phyloP scores from a whole-genome alignment of 2,329 filamentous ascomycete species.

The Trichophyton benhamiae region DNA sequence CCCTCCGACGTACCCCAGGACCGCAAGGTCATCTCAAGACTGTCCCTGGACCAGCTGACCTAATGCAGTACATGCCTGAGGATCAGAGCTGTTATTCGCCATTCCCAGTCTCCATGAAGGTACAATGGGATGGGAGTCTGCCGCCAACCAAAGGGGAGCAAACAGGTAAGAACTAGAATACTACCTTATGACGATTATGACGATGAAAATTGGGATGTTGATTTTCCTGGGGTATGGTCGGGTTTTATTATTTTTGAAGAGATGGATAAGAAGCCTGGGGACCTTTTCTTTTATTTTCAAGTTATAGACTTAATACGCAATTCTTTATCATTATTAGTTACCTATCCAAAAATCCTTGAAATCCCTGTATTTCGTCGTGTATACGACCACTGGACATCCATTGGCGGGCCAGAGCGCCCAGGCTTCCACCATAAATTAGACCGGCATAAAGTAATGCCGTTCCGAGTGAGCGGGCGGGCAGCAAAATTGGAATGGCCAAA shows the following conservation, averaged over 20 bases:
- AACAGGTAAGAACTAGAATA: background rate
- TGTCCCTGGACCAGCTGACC: conserved; percentile 27
- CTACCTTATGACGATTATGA: background rate
- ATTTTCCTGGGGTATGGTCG: background rate
- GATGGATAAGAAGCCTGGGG: background rate
- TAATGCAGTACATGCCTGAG: conserved; percentile 34
- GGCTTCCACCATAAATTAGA: background rate
- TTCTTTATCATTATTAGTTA: too few species aligned
- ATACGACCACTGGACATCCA: too few species aligned
- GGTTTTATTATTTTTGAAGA: background rate
- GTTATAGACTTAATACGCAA: too few species aligned
- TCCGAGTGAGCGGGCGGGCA: conserved; percentile 4
- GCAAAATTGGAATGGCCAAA: background rate
- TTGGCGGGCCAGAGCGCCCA: background rate
- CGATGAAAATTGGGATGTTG: background rate
- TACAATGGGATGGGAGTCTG: conserved; percentile 32
- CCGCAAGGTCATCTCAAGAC: conserved; percentile 37
- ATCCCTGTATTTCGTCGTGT: too few species aligned
- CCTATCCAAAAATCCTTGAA: too few species aligned
- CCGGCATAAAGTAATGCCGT: conserved; percentile 6
- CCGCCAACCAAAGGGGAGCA: conserved; percentile 5
- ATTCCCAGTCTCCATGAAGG: conserved; percentile 34
- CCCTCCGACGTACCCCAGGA: conserved; percentile 36
- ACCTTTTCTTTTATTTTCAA: too few species aligned
- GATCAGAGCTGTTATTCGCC: conserved; percentile 33